Percentiles rank a stretch among this genome's conserved stretches.
Conservation (phyloP, 2,329 filamentous ascomycete genomes). For the Aspergillus uvarum region DNA sequence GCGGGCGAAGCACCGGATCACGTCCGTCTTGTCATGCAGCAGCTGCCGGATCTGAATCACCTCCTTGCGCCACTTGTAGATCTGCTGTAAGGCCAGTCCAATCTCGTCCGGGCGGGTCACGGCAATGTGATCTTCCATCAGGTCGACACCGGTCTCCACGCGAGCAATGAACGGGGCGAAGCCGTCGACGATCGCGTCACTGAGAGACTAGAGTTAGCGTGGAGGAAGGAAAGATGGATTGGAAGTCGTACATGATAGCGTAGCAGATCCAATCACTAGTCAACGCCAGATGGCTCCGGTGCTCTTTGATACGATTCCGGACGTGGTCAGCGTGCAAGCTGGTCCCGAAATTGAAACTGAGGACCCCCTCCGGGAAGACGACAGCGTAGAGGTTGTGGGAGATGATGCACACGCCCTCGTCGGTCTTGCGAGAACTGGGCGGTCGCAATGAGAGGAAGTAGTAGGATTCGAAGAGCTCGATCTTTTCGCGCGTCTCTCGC, state of each 20-base stretch:
- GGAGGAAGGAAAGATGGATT: too few species aligned
- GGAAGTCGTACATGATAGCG: conserved; percentile 72
- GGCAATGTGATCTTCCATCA: conserved; percentile 90
- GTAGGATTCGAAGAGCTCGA: conserved; percentile 93
- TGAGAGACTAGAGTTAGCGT: conserved; percentile 30
- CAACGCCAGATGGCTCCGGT: conserved; percentile 87
- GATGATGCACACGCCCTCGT: conserved; percentile 75
- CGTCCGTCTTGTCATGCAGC: conserved; percentile 89
- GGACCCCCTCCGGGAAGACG: conserved; percentile 85
- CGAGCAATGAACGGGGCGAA: conserved; percentile 83
- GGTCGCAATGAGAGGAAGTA: conserved; percentile 95
- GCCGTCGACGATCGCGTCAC: conserved; percentile 91
- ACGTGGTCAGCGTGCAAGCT: conserved; percentile 83
- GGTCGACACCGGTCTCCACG: conserved; percentile 80
- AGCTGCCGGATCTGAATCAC: conserved; percentile 86
- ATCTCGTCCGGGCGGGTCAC: conserved; percentile 85
- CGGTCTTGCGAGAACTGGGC: conserved; percentile 74
- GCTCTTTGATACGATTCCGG: conserved; percentile 80
- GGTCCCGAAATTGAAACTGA: conserved; percentile 85
- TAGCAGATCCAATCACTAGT: conserved; percentile 98
- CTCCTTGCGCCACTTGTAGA: conserved; percentile 84
- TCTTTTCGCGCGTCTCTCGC: conserved; percentile 92
- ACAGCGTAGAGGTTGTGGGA: conserved; percentile 92
- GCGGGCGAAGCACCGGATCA: conserved; percentile 92
- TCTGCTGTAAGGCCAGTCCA: conserved; percentile 75